These are phyloP conservation scores for Lasiodiplodia sp. DNA, from an alignment of 2,329 filamentous ascomycete species.

Conservation along the genomic window DNA sequence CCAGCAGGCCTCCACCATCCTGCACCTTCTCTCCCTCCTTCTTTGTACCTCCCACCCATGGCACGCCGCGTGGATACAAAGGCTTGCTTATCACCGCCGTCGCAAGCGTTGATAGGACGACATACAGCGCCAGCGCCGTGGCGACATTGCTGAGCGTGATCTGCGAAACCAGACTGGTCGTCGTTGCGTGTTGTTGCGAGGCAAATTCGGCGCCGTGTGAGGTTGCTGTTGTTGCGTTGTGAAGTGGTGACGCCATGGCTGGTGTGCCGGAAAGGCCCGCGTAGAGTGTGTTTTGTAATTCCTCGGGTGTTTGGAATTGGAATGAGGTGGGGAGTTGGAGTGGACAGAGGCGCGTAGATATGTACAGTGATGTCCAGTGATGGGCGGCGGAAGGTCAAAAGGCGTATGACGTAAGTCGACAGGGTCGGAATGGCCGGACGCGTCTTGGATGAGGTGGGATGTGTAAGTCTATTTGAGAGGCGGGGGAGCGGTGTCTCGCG, in stretches of 20 bases:
- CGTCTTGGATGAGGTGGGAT: background rate
- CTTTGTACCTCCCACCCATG: slow-evolving; percentile 4
- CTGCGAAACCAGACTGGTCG: background rate
- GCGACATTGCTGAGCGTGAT: slow-evolving; percentile 6
- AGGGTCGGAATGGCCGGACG: background rate
- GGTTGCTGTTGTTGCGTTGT: background rate
- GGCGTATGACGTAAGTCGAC: background rate
- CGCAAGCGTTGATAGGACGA: background rate
- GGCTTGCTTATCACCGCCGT: background rate
- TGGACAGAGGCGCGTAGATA: background rate
- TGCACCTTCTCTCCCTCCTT: background rate
- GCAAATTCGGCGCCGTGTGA: background rate
- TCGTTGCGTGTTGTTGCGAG: background rate
- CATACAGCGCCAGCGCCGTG: background rate
- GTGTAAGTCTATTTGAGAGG: background rate
- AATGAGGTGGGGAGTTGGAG: too few species aligned
- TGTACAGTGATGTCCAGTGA: background rate
- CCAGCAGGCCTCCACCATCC: background rate
- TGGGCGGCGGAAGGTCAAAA: background rate
- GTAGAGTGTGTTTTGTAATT: background rate
- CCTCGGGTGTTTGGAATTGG: background rate
- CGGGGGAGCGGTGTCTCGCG: background rate
- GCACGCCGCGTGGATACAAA: background rate
- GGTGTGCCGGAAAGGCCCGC: background rate
- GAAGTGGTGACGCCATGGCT: background rate